phyloP scores from a whole-genome alignment of 2,329 filamentous ascomycete species.

The Aspergillus ochraceus region DNA sequence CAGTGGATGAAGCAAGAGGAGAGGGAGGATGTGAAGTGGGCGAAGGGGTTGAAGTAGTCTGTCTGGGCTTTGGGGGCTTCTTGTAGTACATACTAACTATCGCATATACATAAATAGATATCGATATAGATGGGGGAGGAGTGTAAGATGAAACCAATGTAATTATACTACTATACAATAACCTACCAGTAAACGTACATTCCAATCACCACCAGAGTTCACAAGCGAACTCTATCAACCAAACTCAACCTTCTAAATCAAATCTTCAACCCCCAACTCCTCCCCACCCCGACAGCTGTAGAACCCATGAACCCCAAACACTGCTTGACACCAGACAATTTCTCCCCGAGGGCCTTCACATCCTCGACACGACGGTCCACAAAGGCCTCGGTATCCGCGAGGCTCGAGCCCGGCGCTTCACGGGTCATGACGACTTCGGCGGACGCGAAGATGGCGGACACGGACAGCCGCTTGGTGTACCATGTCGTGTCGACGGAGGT shows the following conservation, averaged over 20 bases:
- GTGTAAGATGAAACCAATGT: not conserved
- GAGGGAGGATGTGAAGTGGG: not conserved
- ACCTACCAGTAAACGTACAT: not conserved
- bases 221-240: too few species aligned
- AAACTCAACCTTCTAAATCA: conserved; percentile 37
- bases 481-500: conserved; percentile 77
- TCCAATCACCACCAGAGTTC: too few species aligned
- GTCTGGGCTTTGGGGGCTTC: too few species aligned
- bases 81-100: not conserved
- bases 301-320: conserved; percentile 82
- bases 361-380: conserved; percentile 74
- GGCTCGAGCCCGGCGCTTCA: conserved; percentile 66
- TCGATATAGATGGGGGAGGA: not conserved
- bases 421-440: conserved; percentile 94
- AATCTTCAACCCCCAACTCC: conserved; percentile 84
- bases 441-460: conserved; percentile 70
- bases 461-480: conserved; percentile 72
- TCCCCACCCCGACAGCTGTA: conserved; percentile 75
- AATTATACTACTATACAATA: conserved; percentile 1
- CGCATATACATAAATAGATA: not conserved
- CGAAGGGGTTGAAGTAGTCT: not conserved
- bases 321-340: conserved; percentile 64
- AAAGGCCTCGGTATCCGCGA: conserved; percentile 75
- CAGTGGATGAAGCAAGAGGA: not conserved
- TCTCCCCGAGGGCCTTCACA: conserved; percentile 60